Base-by-base conservation (phyloP, 495 filamentous ascomycete species). In the Penicillium desertorum region DNA sequence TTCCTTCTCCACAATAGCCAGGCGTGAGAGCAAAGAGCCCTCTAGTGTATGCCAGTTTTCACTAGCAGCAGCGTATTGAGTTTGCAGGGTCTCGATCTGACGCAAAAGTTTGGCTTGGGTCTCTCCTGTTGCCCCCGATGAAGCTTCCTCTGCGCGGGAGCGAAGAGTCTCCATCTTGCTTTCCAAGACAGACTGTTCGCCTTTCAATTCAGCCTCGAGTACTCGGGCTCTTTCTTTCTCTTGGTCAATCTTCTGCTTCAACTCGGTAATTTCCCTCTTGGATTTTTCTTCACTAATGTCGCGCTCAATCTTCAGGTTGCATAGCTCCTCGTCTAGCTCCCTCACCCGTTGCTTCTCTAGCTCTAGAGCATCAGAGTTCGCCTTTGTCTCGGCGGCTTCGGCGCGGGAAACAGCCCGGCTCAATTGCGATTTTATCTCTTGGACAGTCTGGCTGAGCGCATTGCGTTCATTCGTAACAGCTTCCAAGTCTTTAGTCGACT, bases 41-140 rank as follows among this genome's bases (percentile, higher is more conserved):
- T 99, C 93, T 45, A 98, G 89, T 0, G 91, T 89, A 58, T 97
- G 92, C 95, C 95, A 99, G 68, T 98, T 99, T 63, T 96, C 92
- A 58, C 89, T 93, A 3, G 95, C 94, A 49, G 91, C 84, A 0
- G 91, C 87, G 71, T 99, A 96, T 71, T 99, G 95, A 5, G 88
- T 93, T 73, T 98, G 95, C 48, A 99, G 74, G 3, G 90, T 97
- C 78, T 99, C 95, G 29, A 98, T 86, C 72, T 98, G 95, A 44
- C 95, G 85, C 20, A 97, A 77, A 22, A 99, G 79, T 68, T 97
- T 96, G 22, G 88, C 90, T 62, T 96, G 91, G 0, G 89, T 85
- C 67, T 98, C 92, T 7, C 91, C 88, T 6, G 82, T 82, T 41
- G 84, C 81, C 19, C 91, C 88, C 5, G 91, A 91, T 0, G 91